Evolutionary conservation across 345 rosid genomes (phyloP).

Genomic region (Bruguiera gymnorhiza): DNA sequence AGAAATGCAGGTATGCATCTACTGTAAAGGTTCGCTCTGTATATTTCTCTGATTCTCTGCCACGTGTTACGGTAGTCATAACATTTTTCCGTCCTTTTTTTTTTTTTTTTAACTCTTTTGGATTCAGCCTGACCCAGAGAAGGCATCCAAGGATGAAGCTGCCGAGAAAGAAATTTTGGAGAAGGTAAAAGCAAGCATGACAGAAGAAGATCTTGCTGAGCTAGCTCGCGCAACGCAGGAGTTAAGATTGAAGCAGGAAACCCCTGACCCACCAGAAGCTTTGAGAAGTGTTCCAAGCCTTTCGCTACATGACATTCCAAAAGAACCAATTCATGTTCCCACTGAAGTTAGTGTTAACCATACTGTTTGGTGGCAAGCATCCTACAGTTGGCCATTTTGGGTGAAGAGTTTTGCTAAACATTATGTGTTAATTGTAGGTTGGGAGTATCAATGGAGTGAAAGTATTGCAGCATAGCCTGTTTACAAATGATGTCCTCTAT

Average conservation of each 20-base stretch:
- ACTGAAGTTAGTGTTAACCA: slow-evolving; percentile 50
- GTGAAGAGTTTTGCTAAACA: slow-evolving; percentile 3
- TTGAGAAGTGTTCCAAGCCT: slow-evolving; percentile 79
- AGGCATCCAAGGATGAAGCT: slow-evolving; percentile 77
- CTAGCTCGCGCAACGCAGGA: slow-evolving; percentile 83
- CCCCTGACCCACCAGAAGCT: slow-evolving; percentile 96
- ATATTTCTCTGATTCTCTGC: slow-evolving; percentile 8
- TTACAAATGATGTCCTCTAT: slow-evolving; percentile 92
- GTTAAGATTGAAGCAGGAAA: slow-evolving; percentile 82
- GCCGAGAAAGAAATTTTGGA: slow-evolving; percentile 68
- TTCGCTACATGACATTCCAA: slow-evolving; percentile 73
- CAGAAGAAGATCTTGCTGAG: slow-evolving; percentile 91
- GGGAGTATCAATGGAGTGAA: slow-evolving; percentile 82
- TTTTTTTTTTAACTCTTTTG: slow-evolving; percentile 1
- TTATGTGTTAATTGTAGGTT: slow-evolving; percentile 41
- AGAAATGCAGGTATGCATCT: slow-evolving; percentile 76
- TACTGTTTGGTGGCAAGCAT: slow-evolving; percentile 17
- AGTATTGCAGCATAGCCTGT: slow-evolving; percentile 87
- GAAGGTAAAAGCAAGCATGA: slow-evolving; percentile 74
- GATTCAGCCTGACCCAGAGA: slow-evolving; percentile 88
- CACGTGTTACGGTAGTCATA: not conserved
- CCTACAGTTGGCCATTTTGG: not conserved
- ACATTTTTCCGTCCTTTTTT: not conserved
- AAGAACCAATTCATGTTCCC: slow-evolving; percentile 73
- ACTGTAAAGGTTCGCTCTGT: slow-evolving; percentile 5